These are phyloP conservation scores for Euphorbia tirucalli DNA, from an alignment of 345 rosid genomes.

Conservation along the genomic window DNA sequence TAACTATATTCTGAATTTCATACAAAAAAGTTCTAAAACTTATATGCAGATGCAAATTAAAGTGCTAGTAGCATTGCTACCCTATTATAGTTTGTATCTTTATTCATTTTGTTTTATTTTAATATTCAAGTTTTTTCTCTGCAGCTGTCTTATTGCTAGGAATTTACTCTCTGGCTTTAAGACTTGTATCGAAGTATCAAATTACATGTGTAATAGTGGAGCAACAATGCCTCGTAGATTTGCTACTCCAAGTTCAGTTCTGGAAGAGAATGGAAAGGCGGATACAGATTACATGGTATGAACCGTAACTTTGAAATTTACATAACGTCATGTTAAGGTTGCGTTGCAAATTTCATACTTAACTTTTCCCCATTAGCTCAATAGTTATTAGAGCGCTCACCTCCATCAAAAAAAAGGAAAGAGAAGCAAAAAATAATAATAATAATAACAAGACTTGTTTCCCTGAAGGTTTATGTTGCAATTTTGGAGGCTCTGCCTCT, in stretches of 20 bases:
- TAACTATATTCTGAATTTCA: neutral
- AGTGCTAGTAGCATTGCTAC: neutral
- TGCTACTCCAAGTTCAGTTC: slow-evolving; percentile 47
- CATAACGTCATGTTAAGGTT: neutral
- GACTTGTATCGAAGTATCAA: slow-evolving; percentile 85
- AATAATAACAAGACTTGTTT: too few species aligned
- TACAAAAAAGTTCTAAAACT: too few species aligned
- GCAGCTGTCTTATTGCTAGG: slow-evolving; percentile 97
- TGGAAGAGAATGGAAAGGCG: slow-evolving; percentile 59
- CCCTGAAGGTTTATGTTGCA: neutral
- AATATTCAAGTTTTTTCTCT: slow-evolving; percentile 22
- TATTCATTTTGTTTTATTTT: neutral
- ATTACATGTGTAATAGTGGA: slow-evolving; percentile 76
- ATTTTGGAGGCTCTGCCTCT: slow-evolving; percentile 6
- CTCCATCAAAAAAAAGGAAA: neutral
- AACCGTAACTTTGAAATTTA: slow-evolving; percentile 7
- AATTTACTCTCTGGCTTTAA: slow-evolving; percentile 94
- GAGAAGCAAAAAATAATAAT: neutral
- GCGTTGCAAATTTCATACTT: neutral
- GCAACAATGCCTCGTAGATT: slow-evolving; percentile 57
- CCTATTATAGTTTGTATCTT: slow-evolving; percentile 15
- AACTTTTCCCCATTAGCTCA: neutral
- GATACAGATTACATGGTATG: slow-evolving; percentile 61
- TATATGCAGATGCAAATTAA: neutral
- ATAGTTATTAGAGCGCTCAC: neutral